These are phyloP conservation scores for Mentha longifolia DNA, from an alignment of 257 asterid species.

Conservation along the genomic window DNA sequence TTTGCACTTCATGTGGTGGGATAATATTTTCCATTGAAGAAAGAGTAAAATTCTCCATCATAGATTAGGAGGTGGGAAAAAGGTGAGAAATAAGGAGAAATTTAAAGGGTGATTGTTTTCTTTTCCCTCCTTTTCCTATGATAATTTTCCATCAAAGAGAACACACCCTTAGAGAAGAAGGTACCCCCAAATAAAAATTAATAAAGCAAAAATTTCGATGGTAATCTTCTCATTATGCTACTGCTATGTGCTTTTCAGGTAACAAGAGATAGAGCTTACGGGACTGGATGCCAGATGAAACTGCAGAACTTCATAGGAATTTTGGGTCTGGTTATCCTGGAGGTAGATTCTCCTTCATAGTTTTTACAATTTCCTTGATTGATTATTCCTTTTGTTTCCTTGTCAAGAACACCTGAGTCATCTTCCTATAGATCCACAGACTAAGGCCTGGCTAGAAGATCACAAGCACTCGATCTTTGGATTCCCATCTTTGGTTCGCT, in stretches of 20 bases:
- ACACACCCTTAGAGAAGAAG: no score
- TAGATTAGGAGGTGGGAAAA: no score
- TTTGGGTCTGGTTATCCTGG: slow-evolving; percentile 99
- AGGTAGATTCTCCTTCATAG: slow-evolving; percentile 48
- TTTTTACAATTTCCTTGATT: slow-evolving; percentile 22
- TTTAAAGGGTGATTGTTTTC: no score
- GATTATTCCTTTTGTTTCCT: slow-evolving; percentile 9
- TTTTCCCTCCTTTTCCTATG: no score
- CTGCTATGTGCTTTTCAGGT: slow-evolving; percentile 53
- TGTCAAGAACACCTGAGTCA: slow-evolving; percentile 3
- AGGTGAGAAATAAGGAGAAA: no score
- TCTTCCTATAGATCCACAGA: slow-evolving; percentile 69
- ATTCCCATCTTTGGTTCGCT: slow-evolving; percentile 92
- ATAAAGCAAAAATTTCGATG: background rate
- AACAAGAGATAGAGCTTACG: slow-evolving; percentile 90
- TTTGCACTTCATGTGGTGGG: no score
- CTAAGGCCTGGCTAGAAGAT: slow-evolving; percentile 87
- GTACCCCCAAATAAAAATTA: background rate
- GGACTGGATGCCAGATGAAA: slow-evolving; percentile 81
- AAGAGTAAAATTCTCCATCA: no score
- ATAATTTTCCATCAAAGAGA: no score
- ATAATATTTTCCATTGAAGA: no score
- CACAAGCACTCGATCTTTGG: slow-evolving; percentile 88
- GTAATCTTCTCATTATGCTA: background rate
- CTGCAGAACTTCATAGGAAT: slow-evolving; percentile 66